phyloP scores from a whole-genome alignment of 495 filamentous ascomycete genomes.

The Podospora comata region DNA sequence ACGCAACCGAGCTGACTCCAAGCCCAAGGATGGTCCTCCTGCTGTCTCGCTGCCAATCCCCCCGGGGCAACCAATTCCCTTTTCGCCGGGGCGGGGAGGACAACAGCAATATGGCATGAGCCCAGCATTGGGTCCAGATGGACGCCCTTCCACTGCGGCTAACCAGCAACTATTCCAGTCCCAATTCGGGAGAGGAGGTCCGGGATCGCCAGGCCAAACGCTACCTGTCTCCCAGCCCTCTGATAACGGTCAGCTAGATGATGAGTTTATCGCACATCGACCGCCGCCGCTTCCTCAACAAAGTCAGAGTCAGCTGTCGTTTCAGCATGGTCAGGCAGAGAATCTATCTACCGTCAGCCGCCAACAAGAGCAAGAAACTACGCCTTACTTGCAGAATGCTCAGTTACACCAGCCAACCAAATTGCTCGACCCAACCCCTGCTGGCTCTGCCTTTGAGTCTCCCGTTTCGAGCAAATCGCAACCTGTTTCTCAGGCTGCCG shows the following conservation, averaged over 20 bases:
- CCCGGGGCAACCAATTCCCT: conserved; percentile 13
- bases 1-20: conserved; percentile 18
- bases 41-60: conserved; percentile 1
- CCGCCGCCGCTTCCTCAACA: conserved; percentile 15
- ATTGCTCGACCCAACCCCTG: conserved; percentile 12
- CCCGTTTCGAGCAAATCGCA: conserved; percentile 28
- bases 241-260: not conserved
- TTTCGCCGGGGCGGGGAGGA: conserved; percentile 13
- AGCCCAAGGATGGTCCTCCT: conserved; percentile 9
- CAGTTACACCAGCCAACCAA: conserved; percentile 18
- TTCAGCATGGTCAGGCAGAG: conserved; percentile 15
- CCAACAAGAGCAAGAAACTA: conserved; percentile 11
- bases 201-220: conserved; percentile 12
- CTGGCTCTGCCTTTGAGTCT: conserved; percentile 21
- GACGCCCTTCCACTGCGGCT: conserved; percentile 21
- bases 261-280: conserved; percentile 9
- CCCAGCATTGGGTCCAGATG: conserved; percentile 27
- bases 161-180: conserved; percentile 17
- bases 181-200: conserved; percentile 13
- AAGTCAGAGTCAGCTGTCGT: conserved; percentile 15
- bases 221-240: conserved; percentile 8
- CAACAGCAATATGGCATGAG: conserved; percentile 25
- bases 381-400: conserved; percentile 9
- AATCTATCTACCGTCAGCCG: not conserved
- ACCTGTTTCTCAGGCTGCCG: conserved; percentile 16